Evolutionary conservation across 2,329 filamentous ascomycete genomes (phyloP), one percentile per base, ranked within the genome.

Genomic region (Fusarium illudens): DNA sequence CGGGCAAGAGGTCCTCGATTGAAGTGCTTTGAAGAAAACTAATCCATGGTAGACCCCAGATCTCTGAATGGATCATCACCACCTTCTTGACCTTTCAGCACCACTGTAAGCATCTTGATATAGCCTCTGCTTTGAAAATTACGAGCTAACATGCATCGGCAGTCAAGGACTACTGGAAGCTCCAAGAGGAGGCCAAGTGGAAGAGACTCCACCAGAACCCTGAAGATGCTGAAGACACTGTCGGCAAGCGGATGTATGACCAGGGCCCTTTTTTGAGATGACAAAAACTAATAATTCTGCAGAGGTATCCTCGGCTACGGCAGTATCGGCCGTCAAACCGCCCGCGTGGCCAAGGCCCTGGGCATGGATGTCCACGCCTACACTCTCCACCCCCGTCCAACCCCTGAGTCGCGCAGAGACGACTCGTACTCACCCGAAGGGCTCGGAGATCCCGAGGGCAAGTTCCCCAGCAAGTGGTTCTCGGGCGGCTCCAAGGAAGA

Each of bases 341-440:
- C 84, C 4, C 82, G 84, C 9, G 83, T 92, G 4, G 86, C 86
- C 11, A 83, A 82, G 13, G 89, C 90, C 3, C 77, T 93, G 71
- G 92, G 92, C 17, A 90, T 92, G 85, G 83, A 88, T 27, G 86
- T 95, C 0, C 83, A 93, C 74, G 92, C 92, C 1, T 94, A 91
- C 80, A 95, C 92, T 0, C 88, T 91, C 0, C 87, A 87, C 25
- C 86, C 90, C 1, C 89, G 90, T n/a, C 76, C 81, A 9, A 93
- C 91, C 0, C 85, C 88, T 0, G 89, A 89, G 57, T 90, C 88
- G 1, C 86, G 85, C 44, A 81, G 78, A 27, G 91, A 95, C 77
- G 75, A 79, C 13, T 86, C 88, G 6, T 95, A 90, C 79, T 86
- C 90, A 32, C 87, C 92, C 0, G 87, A 89, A 0, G 88, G 89